These are phyloP conservation scores for Physcomitrium patens DNA, from an alignment of 225 moss, liverwort and hornwort genomes.

Conservation along the genomic window DNA sequence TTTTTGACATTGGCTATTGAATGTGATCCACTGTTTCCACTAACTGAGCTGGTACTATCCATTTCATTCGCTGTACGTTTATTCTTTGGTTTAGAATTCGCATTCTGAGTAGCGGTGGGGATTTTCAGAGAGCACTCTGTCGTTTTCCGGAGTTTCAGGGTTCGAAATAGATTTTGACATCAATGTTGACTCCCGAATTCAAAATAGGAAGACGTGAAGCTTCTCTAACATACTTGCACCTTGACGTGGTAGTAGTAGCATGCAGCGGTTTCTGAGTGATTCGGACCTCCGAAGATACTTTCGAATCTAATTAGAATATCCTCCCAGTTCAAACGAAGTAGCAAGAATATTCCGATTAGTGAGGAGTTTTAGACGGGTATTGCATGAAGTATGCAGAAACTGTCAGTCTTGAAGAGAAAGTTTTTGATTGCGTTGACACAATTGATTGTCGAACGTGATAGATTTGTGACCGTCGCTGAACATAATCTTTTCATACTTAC, in stretches of 20 bases:
- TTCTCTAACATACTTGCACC: background rate
- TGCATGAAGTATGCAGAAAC: conserved; percentile 19
- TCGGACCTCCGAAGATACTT: conserved; percentile 6
- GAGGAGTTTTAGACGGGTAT: background rate
- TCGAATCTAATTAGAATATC: conserved; percentile 27
- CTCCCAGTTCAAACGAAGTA: conserved; percentile 20
- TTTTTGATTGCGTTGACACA: background rate
- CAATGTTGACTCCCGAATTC: background rate
- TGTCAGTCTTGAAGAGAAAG: background rate
- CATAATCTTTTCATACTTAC: too few relatives aligned
- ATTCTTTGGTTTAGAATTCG: background rate
- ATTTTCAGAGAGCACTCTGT: background rate
- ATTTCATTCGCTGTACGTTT: background rate
- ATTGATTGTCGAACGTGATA: background rate
- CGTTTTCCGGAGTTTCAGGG: background rate
- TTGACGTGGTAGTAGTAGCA: background rate
- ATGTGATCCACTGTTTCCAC: background rate
- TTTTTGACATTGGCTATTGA: background rate
- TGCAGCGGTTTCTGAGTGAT: conserved; percentile 27
- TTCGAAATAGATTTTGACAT: background rate
- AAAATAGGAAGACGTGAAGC: background rate
- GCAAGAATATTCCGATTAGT: conserved; percentile 15
- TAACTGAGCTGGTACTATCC: background rate
- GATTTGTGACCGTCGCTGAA: too few relatives aligned
- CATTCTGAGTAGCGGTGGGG: background rate